Evolutionary conservation across 768 basidiomycete species (phyloP).

Genomic region (Lepiota brunneoincarnata): DNA sequence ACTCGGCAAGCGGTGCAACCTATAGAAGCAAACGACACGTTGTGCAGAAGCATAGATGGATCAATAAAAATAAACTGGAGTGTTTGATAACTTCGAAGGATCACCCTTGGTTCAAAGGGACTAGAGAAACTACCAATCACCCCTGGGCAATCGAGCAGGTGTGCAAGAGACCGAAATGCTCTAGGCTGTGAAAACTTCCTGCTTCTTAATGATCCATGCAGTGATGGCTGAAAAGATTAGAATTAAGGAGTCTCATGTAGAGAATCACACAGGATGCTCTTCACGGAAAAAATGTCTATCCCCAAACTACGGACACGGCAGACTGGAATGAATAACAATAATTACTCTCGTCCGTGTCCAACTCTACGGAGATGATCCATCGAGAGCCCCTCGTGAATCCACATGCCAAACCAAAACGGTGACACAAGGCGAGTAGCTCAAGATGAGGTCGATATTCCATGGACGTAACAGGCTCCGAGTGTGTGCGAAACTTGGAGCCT

Average conservation of each 20-base stretch:
- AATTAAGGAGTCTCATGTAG: not conserved
- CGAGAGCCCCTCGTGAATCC: conserved; percentile 41
- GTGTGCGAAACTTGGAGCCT: conserved; percentile 49
- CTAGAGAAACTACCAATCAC: too few relatives aligned
- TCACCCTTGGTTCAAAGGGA: too few relatives aligned
- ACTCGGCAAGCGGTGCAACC: too few relatives aligned
- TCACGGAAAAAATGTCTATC: conserved; percentile 43
- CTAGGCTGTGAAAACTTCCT: too few relatives aligned
- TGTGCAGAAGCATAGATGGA: too few relatives aligned
- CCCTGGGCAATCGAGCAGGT: too few relatives aligned
- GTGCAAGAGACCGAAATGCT: too few relatives aligned
- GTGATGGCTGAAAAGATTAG: not conserved
- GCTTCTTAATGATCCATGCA: too few relatives aligned
- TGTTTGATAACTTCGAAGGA: too few relatives aligned
- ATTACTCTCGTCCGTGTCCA: conserved; percentile 39
- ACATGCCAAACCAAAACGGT: conserved; percentile 54
- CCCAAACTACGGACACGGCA: conserved; percentile 63
- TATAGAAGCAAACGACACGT: too few relatives aligned
- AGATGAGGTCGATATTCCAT: conserved; percentile 54
- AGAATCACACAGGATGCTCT: too few relatives aligned
- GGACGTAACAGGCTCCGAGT: conserved; percentile 69
- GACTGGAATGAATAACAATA: not conserved
- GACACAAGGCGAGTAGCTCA: conserved; percentile 38
- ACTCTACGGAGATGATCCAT: conserved; percentile 59
- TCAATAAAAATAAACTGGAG: too few relatives aligned